Base-by-base conservation (phyloP, 306 rosid species). In the Coriaria nepalensis region DNA sequence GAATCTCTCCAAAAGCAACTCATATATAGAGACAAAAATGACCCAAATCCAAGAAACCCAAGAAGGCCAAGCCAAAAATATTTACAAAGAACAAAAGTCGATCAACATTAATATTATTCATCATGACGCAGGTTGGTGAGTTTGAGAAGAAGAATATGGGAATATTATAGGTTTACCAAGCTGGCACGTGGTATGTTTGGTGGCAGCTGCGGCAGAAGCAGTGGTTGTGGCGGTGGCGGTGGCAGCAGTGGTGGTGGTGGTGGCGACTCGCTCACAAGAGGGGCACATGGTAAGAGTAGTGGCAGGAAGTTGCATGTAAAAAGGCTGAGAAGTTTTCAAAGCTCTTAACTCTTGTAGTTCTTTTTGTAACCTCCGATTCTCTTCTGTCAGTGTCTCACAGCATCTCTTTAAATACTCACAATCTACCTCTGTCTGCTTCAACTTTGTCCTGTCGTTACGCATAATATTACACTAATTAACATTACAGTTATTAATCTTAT, bases 271-370 rank as follows among this genome's bases (percentile, higher is more conserved):
- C 63, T 92, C 96, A 12, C 98, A 92, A 2, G 98, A 77, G 20
- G 98, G 96, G 46, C 98, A 92, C 96, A 92, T 82, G 13, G 98
- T 92, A 62, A 92, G 98, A 0, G 98, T 92, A 46, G 98, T 92
- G 34, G 98, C 94, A 10, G 98, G 98, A 38, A 76, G 93, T 35
- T 85, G 98, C 94, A 79, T 85, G 73, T 73, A 82, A 43, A 79
- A 92, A 29, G 98, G 93, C 33, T 82, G 85, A 34, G 81, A 71
- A 5, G 83, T 59, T 65, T 92, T 92, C 47, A 92, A 71, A 43
- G 94, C 93, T 74, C 98, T 77, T 9, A 92, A 62, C 48, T 92
- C 98, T 46, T 85, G 98, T 14, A 92, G 73, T 41, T 92, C 98
- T 64, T 92, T 92, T 35, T 85, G 98, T 38, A 92, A 69, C 57